A percentile compares a stretch with the other conserved stretches of the same genome.
Evolutionary conservation across 345 rosid genomes (phyloP).

Genomic region (Viola odorata): DNA sequence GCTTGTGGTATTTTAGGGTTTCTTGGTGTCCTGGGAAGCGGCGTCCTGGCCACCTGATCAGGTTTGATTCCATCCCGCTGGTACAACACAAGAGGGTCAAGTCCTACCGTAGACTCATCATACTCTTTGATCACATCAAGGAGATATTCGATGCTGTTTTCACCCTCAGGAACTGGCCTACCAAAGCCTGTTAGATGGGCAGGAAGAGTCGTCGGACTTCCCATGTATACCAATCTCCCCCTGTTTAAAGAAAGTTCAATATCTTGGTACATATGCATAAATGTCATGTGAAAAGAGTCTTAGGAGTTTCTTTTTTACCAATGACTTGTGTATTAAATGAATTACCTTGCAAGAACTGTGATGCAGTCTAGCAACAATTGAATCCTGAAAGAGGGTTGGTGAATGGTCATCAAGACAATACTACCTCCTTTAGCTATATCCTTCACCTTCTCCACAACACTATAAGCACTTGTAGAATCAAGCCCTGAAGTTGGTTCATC

Average conservation of each 20-base stretch:
- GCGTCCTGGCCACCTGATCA: conserved; percentile 39
- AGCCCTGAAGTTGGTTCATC: conserved; percentile 93
- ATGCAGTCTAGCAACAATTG: conserved; percentile 56
- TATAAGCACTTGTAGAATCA: conserved; percentile 75
- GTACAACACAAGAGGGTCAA: conserved; percentile 55
- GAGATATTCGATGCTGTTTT: conserved; percentile 66
- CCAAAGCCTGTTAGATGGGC: conserved; percentile 55
- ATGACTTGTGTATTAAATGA: too few species aligned
- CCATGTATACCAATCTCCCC: conserved; percentile 51
- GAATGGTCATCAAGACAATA: conserved; percentile 67
- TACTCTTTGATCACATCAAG: conserved; percentile 72
- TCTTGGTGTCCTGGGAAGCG: conserved; percentile 34
- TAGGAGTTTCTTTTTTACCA: too few species aligned
- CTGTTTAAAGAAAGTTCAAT: conserved; percentile 24
- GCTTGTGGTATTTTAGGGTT: conserved; percentile 20
- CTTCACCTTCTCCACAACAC: conserved; percentile 83
- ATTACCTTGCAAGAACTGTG: conserved; percentile 20
- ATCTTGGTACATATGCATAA: too few species aligned
- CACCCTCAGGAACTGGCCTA: conserved; percentile 65
- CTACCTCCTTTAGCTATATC: conserved; percentile 70
- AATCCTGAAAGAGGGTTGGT: conserved; percentile 69
- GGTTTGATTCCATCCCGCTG: conserved; percentile 57
- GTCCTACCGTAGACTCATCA: conserved; percentile 57
- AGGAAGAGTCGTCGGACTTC: conserved; percentile 49
- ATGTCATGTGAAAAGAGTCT: too few species aligned